Base-by-base conservation (phyloP, 805 yeast genomes). In the Candida wancherniae region DNA sequence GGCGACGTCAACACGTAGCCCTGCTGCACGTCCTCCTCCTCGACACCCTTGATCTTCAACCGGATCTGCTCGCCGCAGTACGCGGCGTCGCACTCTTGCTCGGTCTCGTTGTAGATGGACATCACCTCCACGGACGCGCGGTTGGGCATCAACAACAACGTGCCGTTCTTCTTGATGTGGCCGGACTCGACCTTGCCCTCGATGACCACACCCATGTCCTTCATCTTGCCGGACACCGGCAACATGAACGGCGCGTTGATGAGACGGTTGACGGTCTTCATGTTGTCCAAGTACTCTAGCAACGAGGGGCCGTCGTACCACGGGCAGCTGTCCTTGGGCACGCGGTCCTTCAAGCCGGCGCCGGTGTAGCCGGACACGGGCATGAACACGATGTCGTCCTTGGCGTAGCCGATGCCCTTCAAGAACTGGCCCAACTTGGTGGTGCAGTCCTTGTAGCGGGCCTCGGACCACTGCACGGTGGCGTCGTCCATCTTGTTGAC, bases 111-210 rank as follows among this genome's bases (percentile, higher is more conserved):
- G 67, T 75, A 92, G 49, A 92, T 83, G 30, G 88, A 74, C 40
- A 83, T 63, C 18, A 92, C 88, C 64, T 92, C 98, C 40, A 92
- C 84, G 15, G 74, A 56, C 26, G 75, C 67, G 57, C 77, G 84
- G 70, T 85, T 87, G 41, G 99, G 99, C 99, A 92, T 92, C 60
- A 92, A 64, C 44, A 90, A 57, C 43, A 94, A 71, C 33, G 65
- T 68, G 33, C 73, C 71, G 45, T 84, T 83, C 67, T 84, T 88
- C 67, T 79, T 84, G 45, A 90, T 72, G 52, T 83, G 87, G 29
- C 99, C 99, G 35, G 94, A 80, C 69, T 88, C 99, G 55, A 92
- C 84, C 71, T 92, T 92, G 63, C 99, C 99, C 66, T 92, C 99
- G 32, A 92, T 92, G 44, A 92, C 78, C 30, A 97, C 87, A 61